Evolutionary conservation across 495 filamentous ascomycete species (phyloP), one percentile per base, ranked within the genome.

Genomic region (Aspergillus ellipticus): DNA sequence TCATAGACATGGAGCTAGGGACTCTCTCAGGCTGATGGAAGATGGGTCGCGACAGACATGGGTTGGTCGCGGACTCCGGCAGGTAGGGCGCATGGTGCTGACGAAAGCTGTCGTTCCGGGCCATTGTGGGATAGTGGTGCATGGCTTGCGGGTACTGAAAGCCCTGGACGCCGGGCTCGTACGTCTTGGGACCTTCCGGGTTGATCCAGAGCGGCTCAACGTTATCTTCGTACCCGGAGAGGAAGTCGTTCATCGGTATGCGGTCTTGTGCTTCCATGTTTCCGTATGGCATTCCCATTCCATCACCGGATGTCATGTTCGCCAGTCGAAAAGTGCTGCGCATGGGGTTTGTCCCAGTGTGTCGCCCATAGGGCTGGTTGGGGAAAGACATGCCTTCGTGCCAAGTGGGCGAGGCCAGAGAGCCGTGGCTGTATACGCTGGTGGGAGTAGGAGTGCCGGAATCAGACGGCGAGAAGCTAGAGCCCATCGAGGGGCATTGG

Each of bases 401-500:
- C 75, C 75, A 78, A 6, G 64, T 60, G 1, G 75, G 74, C 0
- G 74, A 76, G 22, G 71, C 68, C 54, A 78, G 49, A 1, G 74
- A 73, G 31, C 66, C 62, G 47, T 76, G 72, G 49, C 75, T 75
- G 56, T 76, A 76, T 17, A 75, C 59, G 55, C 71, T 76, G 16
- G 74, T 75, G 5, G 75, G 75, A 1, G 75, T 78, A 1, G 72
- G 72, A 20, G 70, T 76, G 0, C 74, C 74, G 28, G 75, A 78
- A 49, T 76, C 74, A 60, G 75, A 61, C 51, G 72, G 71, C 37
- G 74, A 78, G 57, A 74, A 78, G 55, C 71, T 75, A 8, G 73
- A 74, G 42, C 62, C 70, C 71, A 74, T 76, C 17, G 73, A 76
- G n/a, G 72, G 73, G 61, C 73, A 78, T 53, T 73, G 72, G 66